A percentile compares a stretch with the other conserved stretches of the same genome.
phyloP scores from a whole-genome alignment of 73 alveolate genomes.

The Stentor coeruleus region DNA sequence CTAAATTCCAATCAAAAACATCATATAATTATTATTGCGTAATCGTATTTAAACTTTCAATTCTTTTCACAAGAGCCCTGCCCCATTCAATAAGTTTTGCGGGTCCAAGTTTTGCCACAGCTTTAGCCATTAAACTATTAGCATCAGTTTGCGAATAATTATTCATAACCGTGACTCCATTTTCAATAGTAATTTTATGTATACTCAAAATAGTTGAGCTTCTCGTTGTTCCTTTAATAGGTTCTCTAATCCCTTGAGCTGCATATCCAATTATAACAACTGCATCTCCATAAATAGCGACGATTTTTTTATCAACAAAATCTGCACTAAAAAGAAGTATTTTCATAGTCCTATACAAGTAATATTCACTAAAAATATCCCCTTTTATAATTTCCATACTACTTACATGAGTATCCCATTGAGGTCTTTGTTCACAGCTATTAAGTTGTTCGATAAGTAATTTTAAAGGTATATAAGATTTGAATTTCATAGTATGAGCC shows the following conservation, averaged over 20 bases:
- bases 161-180: not conserved
- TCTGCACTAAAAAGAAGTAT: not conserved
- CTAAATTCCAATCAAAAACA: too few relatives aligned
- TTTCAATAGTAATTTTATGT: not conserved
- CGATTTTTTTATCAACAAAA: not conserved
- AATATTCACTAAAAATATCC: not conserved
- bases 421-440: not conserved
- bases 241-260: not conserved
- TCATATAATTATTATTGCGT: too few relatives aligned
- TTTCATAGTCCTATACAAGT: not conserved
- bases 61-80: constrained; percentile 3
- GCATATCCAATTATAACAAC: not conserved
- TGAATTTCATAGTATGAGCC: not conserved
- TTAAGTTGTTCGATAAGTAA: not conserved
- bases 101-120: not conserved
- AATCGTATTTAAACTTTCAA: too few relatives aligned
- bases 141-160: not conserved
- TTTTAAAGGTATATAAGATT: not conserved
- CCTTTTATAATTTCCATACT: not conserved
- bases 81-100: not conserved
- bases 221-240: not conserved
- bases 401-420: not conserved
- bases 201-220: not conserved
- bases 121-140: not conserved
- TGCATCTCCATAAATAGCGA: not conserved